Evolutionary conservation across 345 rosid genomes (phyloP), one percentile per base, ranked within the genome.

Genomic region (Conringia planisiliqua): DNA sequence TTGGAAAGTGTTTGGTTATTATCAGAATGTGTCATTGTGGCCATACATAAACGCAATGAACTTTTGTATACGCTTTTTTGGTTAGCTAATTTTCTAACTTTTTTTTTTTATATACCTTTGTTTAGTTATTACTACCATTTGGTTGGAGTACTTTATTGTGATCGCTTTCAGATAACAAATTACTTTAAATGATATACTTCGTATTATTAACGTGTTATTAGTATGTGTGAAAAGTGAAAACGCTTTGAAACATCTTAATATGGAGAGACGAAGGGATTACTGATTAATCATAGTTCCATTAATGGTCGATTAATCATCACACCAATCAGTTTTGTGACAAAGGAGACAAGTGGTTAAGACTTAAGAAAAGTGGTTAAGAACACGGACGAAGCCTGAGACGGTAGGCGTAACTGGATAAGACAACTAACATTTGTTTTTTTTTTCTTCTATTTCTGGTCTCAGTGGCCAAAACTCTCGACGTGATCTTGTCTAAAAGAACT

Each of bases 391-490:
- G 38, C 38, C 48, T 48, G 40, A 42, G 69, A n/a, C 44, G 18
- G 52, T 72, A 5, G 43, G 54, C 42, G 71, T 12, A 36, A 63
- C 18, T 63, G 63, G 76, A 55, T 52, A 42, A 51, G 33, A 72
- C 40, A 29, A 22, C 1, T 42, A 42, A 40, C 10, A 2, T 30
- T 4, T 30, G 33, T 30, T 22, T 22, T 2, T 22, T 22, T 22
- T 22, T 22, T 22, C 2, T 5, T 30, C 5, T 30, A 33, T 0
- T 10, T 36, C 12, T 10, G 18, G 9, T 56, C 61, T 56, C 10
- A n/a, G 22, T 30, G 7, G 16, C 22, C 5, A 56, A 55, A 14
- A 11, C 11, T 29, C 9, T 44, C 27, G 12, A 47, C 56, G 56
- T 51, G 32, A 22, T 51, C 13, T 66, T 47, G 7, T 33, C 6